Evolutionary conservation across 306 rosid genomes (phyloP).

Genomic region (Inga oerstediana): DNA sequence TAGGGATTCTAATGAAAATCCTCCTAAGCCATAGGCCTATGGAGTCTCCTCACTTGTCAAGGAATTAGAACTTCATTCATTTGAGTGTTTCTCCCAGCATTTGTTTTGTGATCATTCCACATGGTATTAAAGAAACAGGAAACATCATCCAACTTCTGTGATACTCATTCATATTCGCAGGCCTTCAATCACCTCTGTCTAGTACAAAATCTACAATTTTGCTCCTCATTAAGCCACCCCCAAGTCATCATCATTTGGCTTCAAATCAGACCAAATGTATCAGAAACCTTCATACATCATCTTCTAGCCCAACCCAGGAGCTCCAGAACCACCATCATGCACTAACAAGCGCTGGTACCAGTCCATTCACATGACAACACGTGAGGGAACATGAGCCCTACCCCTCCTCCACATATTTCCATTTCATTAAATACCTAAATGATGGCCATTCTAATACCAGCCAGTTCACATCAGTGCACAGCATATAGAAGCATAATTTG

Average conservation of each 20-base stretch:
- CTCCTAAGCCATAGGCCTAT: not conserved
- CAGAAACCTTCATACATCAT: not conserved
- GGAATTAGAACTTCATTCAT: not conserved
- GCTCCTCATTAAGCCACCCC: not conserved
- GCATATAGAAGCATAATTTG: not conserved
- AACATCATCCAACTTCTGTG: not conserved
- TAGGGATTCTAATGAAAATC: not conserved
- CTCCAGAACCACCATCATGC: not conserved
- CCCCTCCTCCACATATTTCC: not conserved
- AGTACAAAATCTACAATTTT: not conserved
- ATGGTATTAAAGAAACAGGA: not conserved
- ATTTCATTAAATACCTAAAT: not conserved
- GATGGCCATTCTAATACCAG: not conserved
- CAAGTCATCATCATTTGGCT: not conserved
- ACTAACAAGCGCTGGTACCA: not conserved
- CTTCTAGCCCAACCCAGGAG: not conserved
- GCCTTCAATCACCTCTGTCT: not conserved
- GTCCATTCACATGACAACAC: not conserved
- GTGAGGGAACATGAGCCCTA: not conserved
- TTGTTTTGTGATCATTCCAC: not conserved
- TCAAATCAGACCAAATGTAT: not conserved
- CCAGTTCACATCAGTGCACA: not conserved
- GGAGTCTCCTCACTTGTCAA: not conserved
- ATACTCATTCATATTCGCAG: not conserved
- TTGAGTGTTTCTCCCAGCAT: not conserved